A percentile compares a stretch with the other conserved stretches of the same genome.
Conservation (phyloP, 2,329 filamentous ascomycete species). For the Gliomastix tumulicola region DNA sequence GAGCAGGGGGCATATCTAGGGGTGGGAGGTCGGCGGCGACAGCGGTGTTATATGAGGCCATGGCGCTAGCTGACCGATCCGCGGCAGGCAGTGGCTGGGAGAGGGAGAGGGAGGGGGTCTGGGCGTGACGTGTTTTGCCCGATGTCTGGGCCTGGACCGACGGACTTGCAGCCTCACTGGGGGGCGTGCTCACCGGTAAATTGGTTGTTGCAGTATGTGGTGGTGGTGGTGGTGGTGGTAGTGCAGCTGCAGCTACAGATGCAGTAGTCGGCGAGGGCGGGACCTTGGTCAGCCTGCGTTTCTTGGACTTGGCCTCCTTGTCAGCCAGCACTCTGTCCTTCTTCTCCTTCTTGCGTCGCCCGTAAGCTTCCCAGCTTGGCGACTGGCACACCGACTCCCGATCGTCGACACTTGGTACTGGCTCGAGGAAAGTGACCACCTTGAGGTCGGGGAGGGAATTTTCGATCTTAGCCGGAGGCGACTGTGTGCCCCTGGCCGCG, state of each 20-base stretch:
- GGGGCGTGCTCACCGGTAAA: neutral
- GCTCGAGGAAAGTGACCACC: neutral
- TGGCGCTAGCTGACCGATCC: no score
- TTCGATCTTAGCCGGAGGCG: no score
- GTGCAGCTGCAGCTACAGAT: no score
- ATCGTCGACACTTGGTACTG: slow-evolving; percentile 14
- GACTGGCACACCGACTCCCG: slow-evolving; percentile 47
- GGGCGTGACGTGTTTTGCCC: neutral
- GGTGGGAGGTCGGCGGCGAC: no score
- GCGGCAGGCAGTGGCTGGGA: neutral
- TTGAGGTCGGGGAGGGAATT: no score
- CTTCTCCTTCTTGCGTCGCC: slow-evolving; percentile 45
- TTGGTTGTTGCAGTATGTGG: no score
- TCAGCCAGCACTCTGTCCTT: slow-evolving; percentile 31
- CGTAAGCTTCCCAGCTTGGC: slow-evolving; percentile 54
- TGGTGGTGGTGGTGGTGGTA: no score
- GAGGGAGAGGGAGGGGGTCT: neutral
- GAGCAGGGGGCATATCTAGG: slow-evolving; percentile 4
- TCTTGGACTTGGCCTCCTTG: slow-evolving; percentile 27
- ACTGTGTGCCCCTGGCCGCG: no score
- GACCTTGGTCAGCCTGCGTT: slow-evolving; percentile 21
- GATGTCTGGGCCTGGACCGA: no score
- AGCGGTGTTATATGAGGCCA: no score
- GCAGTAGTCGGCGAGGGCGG: slow-evolving; percentile 7
- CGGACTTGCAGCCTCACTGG: no score